These are phyloP conservation scores for Cardamine occulta DNA, from an alignment of 345 rosid species.

Conservation along the genomic window DNA sequence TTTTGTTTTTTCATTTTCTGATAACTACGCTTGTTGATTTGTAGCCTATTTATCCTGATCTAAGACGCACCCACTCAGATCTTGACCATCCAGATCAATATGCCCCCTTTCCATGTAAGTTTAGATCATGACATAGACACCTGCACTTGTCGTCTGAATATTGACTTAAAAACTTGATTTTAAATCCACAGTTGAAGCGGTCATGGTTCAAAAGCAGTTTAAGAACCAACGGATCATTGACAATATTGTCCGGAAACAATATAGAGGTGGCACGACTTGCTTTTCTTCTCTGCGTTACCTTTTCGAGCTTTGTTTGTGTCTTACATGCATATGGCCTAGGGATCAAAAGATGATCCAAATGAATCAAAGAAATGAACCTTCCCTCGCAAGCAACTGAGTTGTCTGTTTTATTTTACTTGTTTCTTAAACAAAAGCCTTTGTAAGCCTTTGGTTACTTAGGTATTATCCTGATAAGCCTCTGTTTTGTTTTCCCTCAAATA, in stretches of 20 bases:
- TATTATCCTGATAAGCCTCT: not conserved
- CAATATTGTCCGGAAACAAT: not conserved
- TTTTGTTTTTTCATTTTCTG: not conserved
- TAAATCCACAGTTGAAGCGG: conserved; percentile 10
- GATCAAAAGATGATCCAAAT: not conserved
- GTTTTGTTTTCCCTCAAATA: not conserved
- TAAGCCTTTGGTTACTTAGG: not conserved
- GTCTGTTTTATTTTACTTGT: not conserved
- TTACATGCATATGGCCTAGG: not conserved
- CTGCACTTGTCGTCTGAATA: not conserved
- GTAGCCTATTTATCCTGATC: not conserved
- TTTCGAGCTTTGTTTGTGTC: not conserved
- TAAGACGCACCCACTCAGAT: not conserved
- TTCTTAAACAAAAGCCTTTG: not conserved
- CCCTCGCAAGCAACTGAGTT: not conserved
- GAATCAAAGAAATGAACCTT: not conserved
- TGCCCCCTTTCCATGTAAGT: conserved; percentile 1
- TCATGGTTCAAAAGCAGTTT: not conserved
- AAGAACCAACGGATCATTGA: not conserved
- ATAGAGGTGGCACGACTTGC: not conserved
- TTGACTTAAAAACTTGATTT: not conserved
- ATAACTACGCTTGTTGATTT: not conserved
- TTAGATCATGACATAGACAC: not conserved
- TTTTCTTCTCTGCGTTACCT: not conserved
- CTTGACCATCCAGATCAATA: not conserved